These are phyloP conservation scores for Arthrinium puccinioides DNA, from an alignment of 2,329 filamentous ascomycete species.

Conservation along the genomic window DNA sequence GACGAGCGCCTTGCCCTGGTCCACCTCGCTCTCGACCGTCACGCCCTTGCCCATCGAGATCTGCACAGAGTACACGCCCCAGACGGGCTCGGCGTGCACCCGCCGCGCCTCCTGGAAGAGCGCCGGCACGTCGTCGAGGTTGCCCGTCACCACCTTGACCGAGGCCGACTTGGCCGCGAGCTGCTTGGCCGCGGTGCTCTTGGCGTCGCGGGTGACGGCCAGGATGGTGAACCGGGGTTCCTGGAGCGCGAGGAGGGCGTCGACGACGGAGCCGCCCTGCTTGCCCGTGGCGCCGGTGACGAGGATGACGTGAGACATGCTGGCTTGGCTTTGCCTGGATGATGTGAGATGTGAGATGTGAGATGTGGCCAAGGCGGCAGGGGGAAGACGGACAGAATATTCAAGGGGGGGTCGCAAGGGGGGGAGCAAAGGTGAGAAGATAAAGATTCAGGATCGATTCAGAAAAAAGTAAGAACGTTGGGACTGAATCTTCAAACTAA, in stretches of 20 bases:
- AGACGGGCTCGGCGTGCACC: constrained; percentile 29
- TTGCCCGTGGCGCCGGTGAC: constrained; percentile 41
- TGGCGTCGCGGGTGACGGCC: constrained; percentile 49
- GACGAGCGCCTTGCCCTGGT: constrained; percentile 51
- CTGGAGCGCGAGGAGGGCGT: constrained; percentile 27
- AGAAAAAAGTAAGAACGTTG: too few relatives aligned
- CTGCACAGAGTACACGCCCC: constrained; percentile 55
- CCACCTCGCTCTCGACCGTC: constrained; percentile 25
- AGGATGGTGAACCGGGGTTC: constrained; percentile 32
- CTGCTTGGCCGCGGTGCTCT: constrained; percentile 37
- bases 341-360: too few relatives aligned
- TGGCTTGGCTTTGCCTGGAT: too few relatives aligned
- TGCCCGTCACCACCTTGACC: constrained; percentile 38
- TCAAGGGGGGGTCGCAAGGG: too few relatives aligned
- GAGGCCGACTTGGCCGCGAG: constrained; percentile 33
- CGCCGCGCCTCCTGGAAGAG: constrained; percentile 34
- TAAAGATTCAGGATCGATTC: too few relatives aligned
- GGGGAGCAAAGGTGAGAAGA: too few relatives aligned
- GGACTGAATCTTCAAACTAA: too few relatives aligned
- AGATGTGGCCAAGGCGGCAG: too few relatives aligned
- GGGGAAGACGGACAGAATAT: too few relatives aligned
- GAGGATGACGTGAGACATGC: constrained; percentile 27
- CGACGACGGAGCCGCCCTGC: constrained; percentile 36
- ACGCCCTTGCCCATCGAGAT: constrained; percentile 27
- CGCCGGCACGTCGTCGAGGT: constrained; percentile 41